Percentiles rank a stretch among this genome's conserved stretches.
phyloP scores from a whole-genome alignment of 768 basidiomycete species.

The Nidularia pulvinata region DNA sequence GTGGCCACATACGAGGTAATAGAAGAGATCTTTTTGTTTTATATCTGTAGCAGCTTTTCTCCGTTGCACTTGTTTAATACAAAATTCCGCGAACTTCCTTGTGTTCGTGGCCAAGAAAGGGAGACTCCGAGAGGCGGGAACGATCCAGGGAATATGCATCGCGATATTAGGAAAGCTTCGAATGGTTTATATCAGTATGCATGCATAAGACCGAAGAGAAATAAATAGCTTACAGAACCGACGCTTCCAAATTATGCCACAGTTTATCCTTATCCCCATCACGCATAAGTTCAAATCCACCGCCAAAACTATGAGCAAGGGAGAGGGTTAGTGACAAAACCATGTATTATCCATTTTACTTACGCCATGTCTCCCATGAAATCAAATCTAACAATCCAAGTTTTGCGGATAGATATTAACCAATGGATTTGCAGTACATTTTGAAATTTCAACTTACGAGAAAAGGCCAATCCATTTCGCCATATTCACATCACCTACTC shows the following conservation, averaged over 20 bases:
- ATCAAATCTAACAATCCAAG: slow-evolving; percentile 16
- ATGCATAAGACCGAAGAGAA: neutral
- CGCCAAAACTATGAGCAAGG: slow-evolving; percentile 21
- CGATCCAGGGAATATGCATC: slow-evolving; percentile 3
- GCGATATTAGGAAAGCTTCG: neutral
- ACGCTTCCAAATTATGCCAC: slow-evolving; percentile 1
- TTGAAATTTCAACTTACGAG: slow-evolving; percentile 5
- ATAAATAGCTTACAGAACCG: neutral
- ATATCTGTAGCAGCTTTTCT: neutral
- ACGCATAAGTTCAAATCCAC: slow-evolving; percentile 27
- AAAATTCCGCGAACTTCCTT: neutral
- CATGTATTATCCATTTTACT: slow-evolving; percentile 5
- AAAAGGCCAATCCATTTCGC: slow-evolving; percentile 32
- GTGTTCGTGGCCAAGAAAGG: neutral
- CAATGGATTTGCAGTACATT: neutral
- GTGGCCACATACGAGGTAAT: slow-evolving; percentile 18
- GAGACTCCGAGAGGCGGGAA: neutral
- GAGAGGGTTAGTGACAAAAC: neutral
- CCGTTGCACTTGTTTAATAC: neutral
- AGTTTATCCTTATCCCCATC: slow-evolving; percentile 26
- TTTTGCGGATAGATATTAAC: neutral
- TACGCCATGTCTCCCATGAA: slow-evolving; percentile 42
- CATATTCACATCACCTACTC: slow-evolving; percentile 14
- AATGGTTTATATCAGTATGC: neutral
- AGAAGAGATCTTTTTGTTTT: slow-evolving; percentile 18